Base-by-base conservation (phyloP, 108 stramenopile genomes). In the Heterococcus sp. region DNA sequence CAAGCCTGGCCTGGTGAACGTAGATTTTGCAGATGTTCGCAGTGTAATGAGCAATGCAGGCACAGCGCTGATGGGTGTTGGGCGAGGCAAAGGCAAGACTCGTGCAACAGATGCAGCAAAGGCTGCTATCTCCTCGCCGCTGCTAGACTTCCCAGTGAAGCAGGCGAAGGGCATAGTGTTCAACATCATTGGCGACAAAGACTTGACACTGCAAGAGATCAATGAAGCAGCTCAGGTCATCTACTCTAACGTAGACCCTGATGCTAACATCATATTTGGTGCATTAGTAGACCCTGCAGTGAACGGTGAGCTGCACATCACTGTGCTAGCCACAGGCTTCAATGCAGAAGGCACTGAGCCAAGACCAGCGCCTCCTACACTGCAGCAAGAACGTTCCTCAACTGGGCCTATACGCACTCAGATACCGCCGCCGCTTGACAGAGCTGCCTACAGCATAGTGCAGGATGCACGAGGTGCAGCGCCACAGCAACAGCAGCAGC, bases 1-100 rank as follows among this genome's bases (percentile, higher is more conserved):
- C 0, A 65, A 91, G 35, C 94, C 93, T 29, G 94, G 93, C 14
- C 71, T 95, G 67, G 93, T 95, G 82, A 95, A 95, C 75, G 93
- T 95, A 2, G 94, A 94, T 80, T 95, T 95, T 86, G 94, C 93
- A 3, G 94, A 95, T 87, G 94, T 95, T 3, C 81, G 94, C 73
- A 76, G 38, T 37, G 91, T 95, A 32, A 95, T 95, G 94, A 89
- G 91, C 68, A 91, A 93, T 85, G 93, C 93, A 31, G 94, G 94
- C 35, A 93, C 92, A 69, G 94, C 93, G 4, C 85, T 95, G 34
- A 95, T 95, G 93, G 94, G 94, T 40, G 94, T 95, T 75, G 94
- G 32, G 89, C 28, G 39, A 2, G 78, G 79, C 35, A 67, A 73
- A 91, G 38, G 92, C 37, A 69, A 93, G 87, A 92, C 91, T 27